Percentiles rank a stretch among this genome's conserved stretches.
Conservation (phyloP, 106 monocot species). For the Iris macrosiphon region DNA sequence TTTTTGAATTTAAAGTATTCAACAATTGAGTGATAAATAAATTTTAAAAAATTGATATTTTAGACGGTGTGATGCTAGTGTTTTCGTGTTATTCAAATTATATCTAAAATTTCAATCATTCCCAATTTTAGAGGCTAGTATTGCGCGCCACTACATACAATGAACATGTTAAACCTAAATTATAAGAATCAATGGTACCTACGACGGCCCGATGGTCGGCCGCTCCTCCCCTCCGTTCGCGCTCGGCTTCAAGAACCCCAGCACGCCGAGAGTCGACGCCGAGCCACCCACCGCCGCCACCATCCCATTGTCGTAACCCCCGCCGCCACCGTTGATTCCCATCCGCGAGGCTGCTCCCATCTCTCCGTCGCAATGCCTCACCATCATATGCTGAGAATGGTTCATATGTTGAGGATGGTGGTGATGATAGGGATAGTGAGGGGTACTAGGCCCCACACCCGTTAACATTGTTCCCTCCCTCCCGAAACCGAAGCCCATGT, state of each 20-base stretch:
- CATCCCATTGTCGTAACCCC: conserved; percentile 23
- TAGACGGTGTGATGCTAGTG: no score
- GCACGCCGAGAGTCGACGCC: conserved; percentile 8
- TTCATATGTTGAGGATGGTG: background rate
- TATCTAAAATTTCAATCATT: no score
- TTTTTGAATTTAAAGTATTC: no score
- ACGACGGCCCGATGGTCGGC: conserved; percentile 23
- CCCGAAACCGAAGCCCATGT: conserved; percentile 14
- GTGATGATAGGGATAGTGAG: no score
- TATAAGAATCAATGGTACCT: no score
- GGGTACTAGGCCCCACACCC: no score
- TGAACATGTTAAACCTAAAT: no score
- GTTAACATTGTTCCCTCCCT: conserved; percentile 17
- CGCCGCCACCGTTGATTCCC: conserved; percentile 14
- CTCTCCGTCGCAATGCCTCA: conserved; percentile 22
- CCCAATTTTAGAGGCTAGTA: no score
- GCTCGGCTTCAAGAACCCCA: conserved; percentile 33
- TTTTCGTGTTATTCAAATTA: no score
- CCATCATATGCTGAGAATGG: conserved; percentile 15
- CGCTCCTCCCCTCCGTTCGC: conserved; percentile 37
- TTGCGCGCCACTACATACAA: no score
- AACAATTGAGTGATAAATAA: no score
- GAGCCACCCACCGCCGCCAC: conserved; percentile 20
- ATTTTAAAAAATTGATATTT: no score
- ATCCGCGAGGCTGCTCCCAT: conserved; percentile 20